phyloP scores from a whole-genome alignment of 176 grass and related monocot species.

The Canna indica region DNA sequence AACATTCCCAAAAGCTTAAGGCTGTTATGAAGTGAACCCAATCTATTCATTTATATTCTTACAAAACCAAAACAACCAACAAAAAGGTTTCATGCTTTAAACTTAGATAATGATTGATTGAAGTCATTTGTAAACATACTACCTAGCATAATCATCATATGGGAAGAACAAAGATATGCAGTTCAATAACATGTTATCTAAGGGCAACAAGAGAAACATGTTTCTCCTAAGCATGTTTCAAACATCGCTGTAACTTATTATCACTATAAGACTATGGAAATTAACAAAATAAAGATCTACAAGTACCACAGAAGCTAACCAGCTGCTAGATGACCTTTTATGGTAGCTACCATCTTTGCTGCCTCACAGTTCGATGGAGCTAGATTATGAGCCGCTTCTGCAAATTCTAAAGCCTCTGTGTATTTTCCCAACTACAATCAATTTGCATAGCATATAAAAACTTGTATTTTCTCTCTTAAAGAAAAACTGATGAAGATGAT shows the following conservation, averaged over 20 bases:
- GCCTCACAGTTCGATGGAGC: constrained; percentile 40
- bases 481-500: not conserved
- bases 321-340: constrained; percentile 47
- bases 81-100: too few species aligned
- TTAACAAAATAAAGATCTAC: not conserved
- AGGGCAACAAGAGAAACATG: not conserved
- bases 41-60: too few species aligned
- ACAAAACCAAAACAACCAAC: too few species aligned
- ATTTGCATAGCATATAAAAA: not conserved
- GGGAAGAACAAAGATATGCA: not conserved
- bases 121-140: too few species aligned
- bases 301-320: constrained; percentile 28
- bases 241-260: not conserved
- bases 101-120: not conserved
- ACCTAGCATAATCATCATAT: not conserved
- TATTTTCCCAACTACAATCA: constrained; percentile 60
- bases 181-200: not conserved
- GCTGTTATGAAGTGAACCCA: too few species aligned
- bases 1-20: too few species aligned
- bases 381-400: constrained; percentile 37
- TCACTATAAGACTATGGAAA: not conserved
- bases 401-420: constrained; percentile 66
- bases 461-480: not conserved
- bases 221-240: not conserved
- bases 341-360: constrained; percentile 36